Evolutionary conservation across 2,329 filamentous ascomycete genomes (phyloP), one percentile per base, ranked within the genome.

Genomic region (Sporothrix pseudoabietina): DNA sequence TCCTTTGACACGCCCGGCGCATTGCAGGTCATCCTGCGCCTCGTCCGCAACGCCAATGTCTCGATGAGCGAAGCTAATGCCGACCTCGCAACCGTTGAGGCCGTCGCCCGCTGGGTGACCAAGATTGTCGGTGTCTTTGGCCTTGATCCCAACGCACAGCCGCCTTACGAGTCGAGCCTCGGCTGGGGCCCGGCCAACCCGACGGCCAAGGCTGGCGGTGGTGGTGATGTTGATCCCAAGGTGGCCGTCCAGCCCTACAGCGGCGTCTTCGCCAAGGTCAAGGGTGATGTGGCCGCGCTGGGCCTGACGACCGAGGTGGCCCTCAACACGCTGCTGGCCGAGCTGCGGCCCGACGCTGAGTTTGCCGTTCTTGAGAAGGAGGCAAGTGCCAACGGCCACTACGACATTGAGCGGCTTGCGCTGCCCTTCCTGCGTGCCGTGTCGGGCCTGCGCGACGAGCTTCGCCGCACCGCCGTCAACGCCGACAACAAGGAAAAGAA

Each of bases 151-250:
- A 78, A 78, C 3, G 81, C 78, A 19, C 75, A 82, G 75, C 79
- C 81, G 52, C 81, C 81, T 32, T 81, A 85, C 61, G 74, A 78
- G 7, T 79, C 80, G 22, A 80, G 81, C 47, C 66, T 59, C 19
- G 90, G 89, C 57, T 92, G 90, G 90, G 90, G 90, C 41, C 85
- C 90, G 69, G 88, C 90, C 65, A 87, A 92, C 52, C 88, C 89
- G 0, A 83, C 86, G 44, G 82, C 82, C 16, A 41, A n/a, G 55
- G 0, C 41, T 8, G 71, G 55, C 71, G n/a, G 63, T 16, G 12
- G 47, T 3, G 65, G 47, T 30, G 30, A 55, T 65, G 69, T 71
- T 14, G 75, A 75, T 39, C 73, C 74, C 10, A 32, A 71, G 57
- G 63, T 61, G 72, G 76, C 74, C 5, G 74, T 76, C n/a, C 65